Evolutionary conservation across 164 flowering plant genomes (phyloP).

Genomic region (Platanus orientalis): DNA sequence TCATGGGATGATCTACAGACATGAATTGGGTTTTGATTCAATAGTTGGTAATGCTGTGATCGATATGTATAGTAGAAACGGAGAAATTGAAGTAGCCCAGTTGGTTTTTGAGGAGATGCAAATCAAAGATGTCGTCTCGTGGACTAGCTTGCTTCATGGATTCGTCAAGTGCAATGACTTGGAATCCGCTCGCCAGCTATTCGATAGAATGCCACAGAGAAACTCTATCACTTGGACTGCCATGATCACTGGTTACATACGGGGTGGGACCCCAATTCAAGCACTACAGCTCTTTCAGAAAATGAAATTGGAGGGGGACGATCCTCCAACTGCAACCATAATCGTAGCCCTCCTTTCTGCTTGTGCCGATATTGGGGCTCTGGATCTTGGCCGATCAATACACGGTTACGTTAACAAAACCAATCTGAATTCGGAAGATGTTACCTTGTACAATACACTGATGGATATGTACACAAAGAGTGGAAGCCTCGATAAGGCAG

Average conservation of each 20-base stretch:
- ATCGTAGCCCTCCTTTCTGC: conserved; percentile 35
- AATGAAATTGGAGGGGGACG: conserved; percentile 26
- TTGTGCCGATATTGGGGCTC: conserved; percentile 38
- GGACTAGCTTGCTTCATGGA: conserved; percentile 49
- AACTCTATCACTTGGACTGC: conserved; percentile 43
- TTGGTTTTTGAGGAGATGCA: conserved; percentile 25
- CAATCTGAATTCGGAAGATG: conserved; percentile 25
- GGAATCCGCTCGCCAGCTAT: conserved; percentile 28
- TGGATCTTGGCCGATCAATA: conserved; percentile 29
- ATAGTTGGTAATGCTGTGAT: conserved; percentile 40
- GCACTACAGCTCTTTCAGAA: conserved; percentile 31
- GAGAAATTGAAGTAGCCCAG: conserved; percentile 20
- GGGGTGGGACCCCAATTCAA: conserved; percentile 18
- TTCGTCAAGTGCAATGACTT: conserved; percentile 28
- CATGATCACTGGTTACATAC: conserved; percentile 40
- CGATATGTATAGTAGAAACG: conserved; percentile 45
- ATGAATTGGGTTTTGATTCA: conserved; percentile 20
- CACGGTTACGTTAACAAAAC: conserved; percentile 27
- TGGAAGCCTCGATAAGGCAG: conserved; percentile 25
- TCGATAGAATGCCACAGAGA: conserved; percentile 31
- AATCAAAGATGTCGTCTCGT: conserved; percentile 37
- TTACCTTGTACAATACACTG: conserved; percentile 26
- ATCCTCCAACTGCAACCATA: conserved; percentile 23
- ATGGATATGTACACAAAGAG: conserved; percentile 40
- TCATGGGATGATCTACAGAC: conserved; percentile 41